Evolutionary conservation across 2,329 filamentous ascomycete genomes (phyloP), one percentile per base, ranked within the genome.

Genomic region (Alternaria novae-zelandiae): DNA sequence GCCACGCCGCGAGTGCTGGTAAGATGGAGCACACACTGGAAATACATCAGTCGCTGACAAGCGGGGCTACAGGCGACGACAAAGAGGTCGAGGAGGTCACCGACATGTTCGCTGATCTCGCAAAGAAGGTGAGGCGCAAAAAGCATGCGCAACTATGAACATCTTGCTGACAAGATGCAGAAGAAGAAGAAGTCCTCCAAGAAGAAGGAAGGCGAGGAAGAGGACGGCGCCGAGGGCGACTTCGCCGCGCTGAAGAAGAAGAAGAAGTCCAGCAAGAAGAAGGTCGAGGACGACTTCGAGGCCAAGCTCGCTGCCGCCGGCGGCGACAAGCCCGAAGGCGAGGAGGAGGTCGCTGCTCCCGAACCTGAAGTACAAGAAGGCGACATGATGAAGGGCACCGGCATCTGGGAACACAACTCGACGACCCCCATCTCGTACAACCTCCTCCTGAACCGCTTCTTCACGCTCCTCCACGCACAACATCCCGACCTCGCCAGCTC

Each of bases 401-500:
- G 94, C 66, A 92, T 97, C 83, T 97, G 93, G 93, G 84, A 87
- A 70, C 94, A 97, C 85, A 89, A 94, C 77, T 88, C 91, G 80
- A 89, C 88, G 61, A 89, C 89, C 78, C 81, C 89, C 69, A 93
- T 98, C 82, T 89, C 87, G 78, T 99, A 97, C 87, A 88, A 89
- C 76, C 87, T 94, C 68, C 89, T 99, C 54, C 90, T 98, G 70
- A 88, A 87, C 77, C 93, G 96, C 73, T 99, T 99, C 88, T 99
- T 97, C 88, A 91, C 89, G 79, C 91, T 97, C 71, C 89, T 99
- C 68, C 90, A 96, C 82, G 92, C 95, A 83, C 94, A 96, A 86
- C 97, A 99, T 86, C 96, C 96, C 74, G 96, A 99, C 81, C 91
- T 98, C 77, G 91, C 95, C 69, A 91, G 92, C 67, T 92, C 90